phyloP scores from a whole-genome alignment of 2,329 filamentous ascomycete species.

The Sporothrix euskadiensis region DNA sequence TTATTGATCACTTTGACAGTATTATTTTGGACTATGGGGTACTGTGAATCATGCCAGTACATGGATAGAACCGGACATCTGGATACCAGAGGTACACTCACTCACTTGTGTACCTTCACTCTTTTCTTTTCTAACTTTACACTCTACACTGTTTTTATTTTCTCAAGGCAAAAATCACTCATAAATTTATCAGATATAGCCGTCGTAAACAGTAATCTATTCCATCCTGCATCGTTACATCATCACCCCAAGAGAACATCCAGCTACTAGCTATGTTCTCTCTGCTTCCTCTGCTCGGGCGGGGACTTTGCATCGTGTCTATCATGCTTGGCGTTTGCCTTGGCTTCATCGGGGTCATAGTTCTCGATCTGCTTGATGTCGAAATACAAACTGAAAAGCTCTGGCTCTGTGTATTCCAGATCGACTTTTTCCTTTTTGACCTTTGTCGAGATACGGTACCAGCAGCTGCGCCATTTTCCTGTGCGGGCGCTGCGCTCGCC shows the following conservation, averaged over 20 bases:
- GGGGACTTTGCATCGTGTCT: neutral
- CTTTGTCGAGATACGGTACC: slow-evolving; percentile 20
- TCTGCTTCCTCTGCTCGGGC: neutral
- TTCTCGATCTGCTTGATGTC: slow-evolving; percentile 2
- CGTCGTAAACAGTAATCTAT: neutral
- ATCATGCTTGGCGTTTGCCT: neutral
- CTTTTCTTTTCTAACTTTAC: neutral
- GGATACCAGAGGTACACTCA: slow-evolving; percentile 25
- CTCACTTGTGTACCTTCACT: slow-evolving; percentile 18
- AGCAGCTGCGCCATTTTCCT: slow-evolving; percentile 11
- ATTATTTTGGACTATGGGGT: neutral
- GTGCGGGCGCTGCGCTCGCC: neutral
- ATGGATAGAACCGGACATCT: neutral
- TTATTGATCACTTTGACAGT: neutral
- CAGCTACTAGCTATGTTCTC: neutral
- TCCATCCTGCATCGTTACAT: neutral
- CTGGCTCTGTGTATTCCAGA: neutral
- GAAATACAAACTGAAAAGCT: slow-evolving; percentile 23
- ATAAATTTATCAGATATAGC: neutral
- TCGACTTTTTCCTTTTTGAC: slow-evolving; percentile 11
- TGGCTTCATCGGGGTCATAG: neutral
- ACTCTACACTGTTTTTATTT: neutral
- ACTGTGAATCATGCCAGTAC: neutral
- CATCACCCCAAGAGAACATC: neutral
- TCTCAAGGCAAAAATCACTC: neutral